These are phyloP conservation scores for Paecilomyces fulvus DNA, from an alignment of 2,329 filamentous ascomycete genomes.

Conservation along the genomic window DNA sequence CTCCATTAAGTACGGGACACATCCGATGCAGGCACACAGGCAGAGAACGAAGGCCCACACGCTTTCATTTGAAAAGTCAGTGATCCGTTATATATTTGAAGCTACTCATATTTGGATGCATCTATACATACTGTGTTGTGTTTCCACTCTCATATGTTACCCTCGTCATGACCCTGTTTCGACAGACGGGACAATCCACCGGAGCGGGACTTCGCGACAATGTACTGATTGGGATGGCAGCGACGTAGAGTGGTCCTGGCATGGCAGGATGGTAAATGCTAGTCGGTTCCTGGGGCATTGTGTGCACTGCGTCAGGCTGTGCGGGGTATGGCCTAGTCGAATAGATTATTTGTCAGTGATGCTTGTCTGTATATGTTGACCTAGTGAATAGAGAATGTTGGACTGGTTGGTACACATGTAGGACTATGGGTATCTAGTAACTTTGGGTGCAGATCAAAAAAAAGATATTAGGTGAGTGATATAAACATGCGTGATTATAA, in stretches of 20 bases:
- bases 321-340: not conserved
- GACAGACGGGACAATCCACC: conserved; percentile 42
- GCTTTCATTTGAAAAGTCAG: conserved; percentile 22
- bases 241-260: not conserved
- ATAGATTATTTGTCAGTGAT: not conserved
- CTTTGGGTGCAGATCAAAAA: too few relatives aligned
- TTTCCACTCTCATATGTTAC: conserved; percentile 27
- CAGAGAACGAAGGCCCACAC: conserved; percentile 40
- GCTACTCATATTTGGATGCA: not conserved
- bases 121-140: conserved; percentile 32
- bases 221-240: not conserved
- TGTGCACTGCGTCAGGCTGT: not conserved
- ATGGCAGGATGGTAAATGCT: not conserved
- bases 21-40: conserved; percentile 36
- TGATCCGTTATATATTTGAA: not conserved
- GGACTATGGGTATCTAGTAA: too few relatives aligned
- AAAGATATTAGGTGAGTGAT: too few relatives aligned
- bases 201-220: conserved; percentile 25
- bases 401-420: not conserved
- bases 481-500: not conserved
- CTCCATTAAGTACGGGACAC: conserved; percentile 42
- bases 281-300: not conserved
- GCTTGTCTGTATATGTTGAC: not conserved
- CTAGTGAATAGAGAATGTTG: not conserved
- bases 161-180: conserved; percentile 31